Conservation (phyloP, 2,329 filamentous ascomycete species). For the Xylariaceae sp. region DNA sequence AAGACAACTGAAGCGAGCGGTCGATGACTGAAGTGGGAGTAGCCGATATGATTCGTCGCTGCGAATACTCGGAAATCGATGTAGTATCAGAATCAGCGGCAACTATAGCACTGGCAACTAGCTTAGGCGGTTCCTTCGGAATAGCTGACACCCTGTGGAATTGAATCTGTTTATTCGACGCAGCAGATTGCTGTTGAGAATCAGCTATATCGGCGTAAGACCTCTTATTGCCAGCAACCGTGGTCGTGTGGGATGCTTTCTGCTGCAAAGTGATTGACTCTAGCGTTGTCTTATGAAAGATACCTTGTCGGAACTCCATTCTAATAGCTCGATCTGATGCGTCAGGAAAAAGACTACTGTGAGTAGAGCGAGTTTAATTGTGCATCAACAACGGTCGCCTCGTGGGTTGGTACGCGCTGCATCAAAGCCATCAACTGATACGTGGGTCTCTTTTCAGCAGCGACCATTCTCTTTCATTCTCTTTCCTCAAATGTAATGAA, state of each 20-base stretch:
- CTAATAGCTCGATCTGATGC: background rate
- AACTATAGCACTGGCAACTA: constrained; percentile 52
- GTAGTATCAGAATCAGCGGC: constrained; percentile 30
- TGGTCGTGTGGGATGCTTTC: constrained; percentile 42
- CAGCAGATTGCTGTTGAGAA: constrained; percentile 9
- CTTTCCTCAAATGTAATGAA: background rate
- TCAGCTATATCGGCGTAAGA: constrained; percentile 27
- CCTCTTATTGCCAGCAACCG: constrained; percentile 55
- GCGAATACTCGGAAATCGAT: constrained; percentile 56
- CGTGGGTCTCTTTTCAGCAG: background rate
- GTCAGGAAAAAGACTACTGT: too few species aligned
- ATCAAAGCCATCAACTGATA: constrained; percentile 4
- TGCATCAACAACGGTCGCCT: too few species aligned
- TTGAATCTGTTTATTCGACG: constrained; percentile 32
- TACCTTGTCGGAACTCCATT: constrained; percentile 36
- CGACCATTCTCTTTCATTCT: background rate
- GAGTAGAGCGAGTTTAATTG: too few species aligned
- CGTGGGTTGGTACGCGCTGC: background rate
- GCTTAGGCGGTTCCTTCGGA: constrained; percentile 23
- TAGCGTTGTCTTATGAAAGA: constrained; percentile 55
- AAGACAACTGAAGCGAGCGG: constrained; percentile 61
- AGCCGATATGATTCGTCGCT: constrained; percentile 53
- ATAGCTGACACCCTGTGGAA: constrained; percentile 29
- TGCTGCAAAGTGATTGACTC: constrained; percentile 48
- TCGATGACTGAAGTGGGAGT: constrained; percentile 58